Conservation (phyloP, 805 yeast genomes). For the Kuraishia borneana region DNA sequence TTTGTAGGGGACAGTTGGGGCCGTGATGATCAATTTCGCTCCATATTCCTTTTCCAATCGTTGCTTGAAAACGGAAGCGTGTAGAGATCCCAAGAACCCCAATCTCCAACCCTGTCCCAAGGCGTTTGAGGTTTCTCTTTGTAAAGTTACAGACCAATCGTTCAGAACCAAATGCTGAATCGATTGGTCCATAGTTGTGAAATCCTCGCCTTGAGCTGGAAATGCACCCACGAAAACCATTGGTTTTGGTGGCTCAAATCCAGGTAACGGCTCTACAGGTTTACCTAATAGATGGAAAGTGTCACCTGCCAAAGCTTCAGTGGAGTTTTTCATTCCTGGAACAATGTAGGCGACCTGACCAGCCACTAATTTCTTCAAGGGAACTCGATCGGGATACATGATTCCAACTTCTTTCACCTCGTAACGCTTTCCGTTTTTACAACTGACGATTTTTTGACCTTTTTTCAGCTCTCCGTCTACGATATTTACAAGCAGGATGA, state of each 20-base stretch:
- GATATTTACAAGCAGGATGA: constrained; percentile 70
- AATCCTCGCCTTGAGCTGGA: constrained; percentile 91
- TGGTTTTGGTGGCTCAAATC: constrained; percentile 94
- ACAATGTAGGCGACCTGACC: constrained; percentile 94
- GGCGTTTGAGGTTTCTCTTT: constrained; percentile 86
- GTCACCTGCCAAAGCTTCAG: constrained; percentile 87
- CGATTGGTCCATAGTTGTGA: constrained; percentile 80
- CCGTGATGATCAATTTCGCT: constrained; percentile 80
- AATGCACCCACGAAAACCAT: constrained; percentile 98
- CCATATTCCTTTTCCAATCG: constrained; percentile 91
- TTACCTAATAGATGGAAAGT: constrained; percentile 58
- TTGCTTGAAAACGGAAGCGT: constrained; percentile 91
- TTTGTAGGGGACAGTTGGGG: constrained; percentile 92
- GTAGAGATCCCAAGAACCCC: constrained; percentile 89
- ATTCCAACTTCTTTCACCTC: constrained; percentile 92
- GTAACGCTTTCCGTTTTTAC: constrained; percentile 63
- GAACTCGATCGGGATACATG: constrained; percentile 81
- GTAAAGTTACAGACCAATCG: constrained; percentile 84
- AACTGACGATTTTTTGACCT: constrained; percentile 69
- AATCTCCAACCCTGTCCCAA: constrained; percentile 97
- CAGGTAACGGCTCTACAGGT: constrained; percentile 69
- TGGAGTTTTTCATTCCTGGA: constrained; percentile 87
- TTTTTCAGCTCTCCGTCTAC: constrained; percentile 73
- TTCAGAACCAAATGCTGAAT: constrained; percentile 80
- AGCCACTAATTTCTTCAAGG: constrained; percentile 55